Conservation (phyloP, 352 stramenopile species). For the Halophytophthora polymorphica region DNA sequence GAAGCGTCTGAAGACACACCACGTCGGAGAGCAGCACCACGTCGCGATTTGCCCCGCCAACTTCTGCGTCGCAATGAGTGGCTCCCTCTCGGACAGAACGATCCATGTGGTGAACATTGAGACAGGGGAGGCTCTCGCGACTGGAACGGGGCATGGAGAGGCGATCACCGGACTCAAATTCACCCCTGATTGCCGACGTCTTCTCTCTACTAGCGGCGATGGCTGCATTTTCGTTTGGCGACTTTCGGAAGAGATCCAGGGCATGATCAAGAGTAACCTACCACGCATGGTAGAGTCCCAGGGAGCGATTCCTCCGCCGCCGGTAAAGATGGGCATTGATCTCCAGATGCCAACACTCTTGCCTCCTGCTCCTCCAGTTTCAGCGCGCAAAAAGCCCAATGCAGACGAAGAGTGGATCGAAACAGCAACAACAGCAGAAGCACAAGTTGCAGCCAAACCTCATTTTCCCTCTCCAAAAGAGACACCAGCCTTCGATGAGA, state of each 20-base stretch:
- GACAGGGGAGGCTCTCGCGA: slow-evolving; percentile 71
- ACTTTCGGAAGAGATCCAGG: slow-evolving; percentile 72
- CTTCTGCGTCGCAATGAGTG: slow-evolving; percentile 77
- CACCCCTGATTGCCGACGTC: slow-evolving; percentile 77
- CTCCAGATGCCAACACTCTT: slow-evolving; percentile 10
- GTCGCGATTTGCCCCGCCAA: slow-evolving; percentile 64
- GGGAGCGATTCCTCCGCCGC: slow-evolving; percentile 24
- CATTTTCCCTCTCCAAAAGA: background rate
- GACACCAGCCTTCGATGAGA: background rate
- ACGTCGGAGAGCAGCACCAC: slow-evolving; percentile 71
- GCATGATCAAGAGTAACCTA: slow-evolving; percentile 55
- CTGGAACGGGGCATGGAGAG: slow-evolving; percentile 82
- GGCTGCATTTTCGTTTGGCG: slow-evolving; percentile 89
- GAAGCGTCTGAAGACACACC: slow-evolving; percentile 59
- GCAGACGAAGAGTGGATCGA: too few species aligned
- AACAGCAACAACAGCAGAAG: too few species aligned
- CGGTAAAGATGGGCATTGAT: slow-evolving; percentile 4
- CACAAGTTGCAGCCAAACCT: background rate
- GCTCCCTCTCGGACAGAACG: slow-evolving; percentile 76
- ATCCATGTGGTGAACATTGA: slow-evolving; percentile 86
- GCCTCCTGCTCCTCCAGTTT: slow-evolving; percentile 29
- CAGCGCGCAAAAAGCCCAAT: background rate
- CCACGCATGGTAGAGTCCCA: slow-evolving; percentile 34
- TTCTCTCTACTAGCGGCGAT: slow-evolving; percentile 83
- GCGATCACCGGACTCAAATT: slow-evolving; percentile 82